Evolutionary conservation across 2,329 filamentous ascomycete species (phyloP).

Genomic region (Xylariaceae sp.): DNA sequence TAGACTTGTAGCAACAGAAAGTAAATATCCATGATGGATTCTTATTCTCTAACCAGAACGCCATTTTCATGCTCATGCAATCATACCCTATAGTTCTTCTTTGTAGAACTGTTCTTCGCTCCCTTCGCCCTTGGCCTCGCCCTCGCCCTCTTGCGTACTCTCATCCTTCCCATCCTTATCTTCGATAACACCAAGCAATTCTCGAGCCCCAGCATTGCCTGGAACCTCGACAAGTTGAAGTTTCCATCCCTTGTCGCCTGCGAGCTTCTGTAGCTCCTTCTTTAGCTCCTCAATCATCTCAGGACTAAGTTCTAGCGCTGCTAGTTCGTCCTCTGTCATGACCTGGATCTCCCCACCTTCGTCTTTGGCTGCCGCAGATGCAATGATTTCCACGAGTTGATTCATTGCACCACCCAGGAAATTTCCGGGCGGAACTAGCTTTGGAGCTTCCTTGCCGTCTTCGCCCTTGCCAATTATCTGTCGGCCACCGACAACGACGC

Average conservation of each 20-base stretch:
- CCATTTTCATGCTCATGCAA: conserved; percentile 19
- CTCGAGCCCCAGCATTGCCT: conserved; percentile 46
- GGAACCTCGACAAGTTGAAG: conserved; percentile 74
- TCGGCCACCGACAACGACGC: conserved; percentile 51
- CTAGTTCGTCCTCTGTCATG: conserved; percentile 64
- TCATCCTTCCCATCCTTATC: conserved; percentile 51
- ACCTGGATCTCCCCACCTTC: conserved; percentile 61
- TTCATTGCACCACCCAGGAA: conserved; percentile 31
- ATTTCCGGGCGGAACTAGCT: conserved; percentile 45
- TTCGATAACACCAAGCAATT: conserved; percentile 70
- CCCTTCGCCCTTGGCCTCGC: conserved; percentile 30
- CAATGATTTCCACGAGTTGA: conserved; percentile 44
- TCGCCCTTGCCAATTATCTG: conserved; percentile 47
- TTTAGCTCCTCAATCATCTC: conserved; percentile 68
- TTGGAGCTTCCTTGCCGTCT: conserved; percentile 45
- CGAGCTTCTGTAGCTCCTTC: conserved; percentile 65
- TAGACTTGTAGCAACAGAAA: too few relatives aligned
- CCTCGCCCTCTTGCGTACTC: conserved; percentile 25
- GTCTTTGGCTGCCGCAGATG: conserved; percentile 45
- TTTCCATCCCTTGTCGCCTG: conserved; percentile 72
- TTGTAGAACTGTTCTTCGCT: conserved; percentile 53
- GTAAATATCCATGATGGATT: not conserved
- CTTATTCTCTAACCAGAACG: conserved; percentile 9
- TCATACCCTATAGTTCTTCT: conserved; percentile 47
- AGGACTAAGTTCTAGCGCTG: conserved; percentile 63